A percentile compares a stretch with the other conserved stretches of the same genome.
Conservation (phyloP, 305 asterid genomes). For the Solanum chacoense region DNA sequence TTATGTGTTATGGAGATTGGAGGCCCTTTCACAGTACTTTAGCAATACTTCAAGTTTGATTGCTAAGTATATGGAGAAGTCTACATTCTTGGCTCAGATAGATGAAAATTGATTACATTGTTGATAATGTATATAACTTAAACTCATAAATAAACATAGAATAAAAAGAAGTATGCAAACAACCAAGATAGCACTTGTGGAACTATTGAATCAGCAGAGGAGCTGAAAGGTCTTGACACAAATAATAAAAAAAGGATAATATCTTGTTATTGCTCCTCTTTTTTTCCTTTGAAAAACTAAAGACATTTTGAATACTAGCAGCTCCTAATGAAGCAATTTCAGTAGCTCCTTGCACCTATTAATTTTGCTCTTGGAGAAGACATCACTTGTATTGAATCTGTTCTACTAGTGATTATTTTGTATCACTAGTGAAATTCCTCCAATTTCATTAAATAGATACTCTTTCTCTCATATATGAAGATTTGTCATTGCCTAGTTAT, state of each 20-base stretch:
- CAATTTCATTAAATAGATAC: not conserved
- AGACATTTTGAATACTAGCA: not conserved
- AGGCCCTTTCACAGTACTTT: not conserved
- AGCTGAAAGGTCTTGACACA: too few species aligned
- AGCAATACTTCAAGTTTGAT: not conserved
- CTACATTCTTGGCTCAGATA: not conserved
- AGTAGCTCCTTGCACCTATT: not conserved
- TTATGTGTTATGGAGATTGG: not conserved
- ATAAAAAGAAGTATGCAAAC: not conserved
- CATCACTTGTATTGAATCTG: not conserved
- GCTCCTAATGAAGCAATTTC: not conserved
- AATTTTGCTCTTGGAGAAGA: not conserved
- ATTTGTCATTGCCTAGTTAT: not conserved
- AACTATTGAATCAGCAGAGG: rapidly evolving
- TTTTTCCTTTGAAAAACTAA: not conserved
- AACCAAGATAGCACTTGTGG: not conserved
- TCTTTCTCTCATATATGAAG: not conserved
- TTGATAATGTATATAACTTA: not conserved
- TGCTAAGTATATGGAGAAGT: not conserved
- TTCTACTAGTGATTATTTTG: not conserved
- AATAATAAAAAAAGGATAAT: rapidly evolving
- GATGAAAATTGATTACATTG: rapidly evolving
- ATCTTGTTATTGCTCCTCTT: rapidly evolving
- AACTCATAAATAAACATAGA: not conserved
- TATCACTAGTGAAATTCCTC: not conserved